phyloP scores from a whole-genome alignment of 139 green algal genomes.

The Desmodesmus armatus region DNA sequence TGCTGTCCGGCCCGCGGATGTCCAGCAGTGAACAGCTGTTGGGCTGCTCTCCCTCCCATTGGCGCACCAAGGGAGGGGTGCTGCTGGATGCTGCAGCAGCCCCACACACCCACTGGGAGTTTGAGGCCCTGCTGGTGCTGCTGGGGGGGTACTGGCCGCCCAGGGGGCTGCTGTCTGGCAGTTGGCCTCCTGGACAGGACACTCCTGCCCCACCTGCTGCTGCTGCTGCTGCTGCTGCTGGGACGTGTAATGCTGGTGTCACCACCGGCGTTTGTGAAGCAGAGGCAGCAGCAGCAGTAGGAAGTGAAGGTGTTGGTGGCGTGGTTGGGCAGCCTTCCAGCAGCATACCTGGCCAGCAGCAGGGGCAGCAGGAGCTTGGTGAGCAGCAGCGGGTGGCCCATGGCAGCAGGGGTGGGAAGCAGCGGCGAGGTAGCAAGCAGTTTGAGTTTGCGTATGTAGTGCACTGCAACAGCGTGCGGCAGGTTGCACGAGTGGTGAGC shows the following conservation, averaged over 20 bases:
- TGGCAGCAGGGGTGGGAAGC: not conserved
- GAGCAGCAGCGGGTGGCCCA: not conserved
- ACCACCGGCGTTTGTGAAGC: no score
- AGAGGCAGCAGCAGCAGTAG: slow-evolving; percentile 9
- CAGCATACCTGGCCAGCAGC: slow-evolving; percentile 4
- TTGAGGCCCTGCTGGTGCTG: slow-evolving; percentile 79
- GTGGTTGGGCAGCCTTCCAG: not conserved
- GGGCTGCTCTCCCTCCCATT: slow-evolving; percentile 42
- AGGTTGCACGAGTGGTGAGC: slow-evolving; percentile 66
- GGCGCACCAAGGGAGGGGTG: slow-evolving; percentile 54
- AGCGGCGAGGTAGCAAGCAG: not conserved
- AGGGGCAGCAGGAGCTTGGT: not conserved
- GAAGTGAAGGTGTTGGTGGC: not conserved
- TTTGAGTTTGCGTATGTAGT: slow-evolving; percentile 68
- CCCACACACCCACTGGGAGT: slow-evolving; percentile 61
- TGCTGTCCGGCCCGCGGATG: not conserved
- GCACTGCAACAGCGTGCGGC: slow-evolving; percentile 79
- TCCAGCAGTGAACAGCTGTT: no score
- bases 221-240: no score
- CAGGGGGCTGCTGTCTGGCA: slow-evolving; percentile 80
- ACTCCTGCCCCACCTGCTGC: no score
- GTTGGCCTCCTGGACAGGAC: slow-evolving; percentile 68
- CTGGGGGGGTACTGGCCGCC: slow-evolving; percentile 83
- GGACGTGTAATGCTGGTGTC: no score
- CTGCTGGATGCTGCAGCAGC: slow-evolving; percentile 45